Evolutionary conservation across 2,329 filamentous ascomycete genomes (phyloP).

Genomic region (Tolypocladium cylindrosporum): DNA sequence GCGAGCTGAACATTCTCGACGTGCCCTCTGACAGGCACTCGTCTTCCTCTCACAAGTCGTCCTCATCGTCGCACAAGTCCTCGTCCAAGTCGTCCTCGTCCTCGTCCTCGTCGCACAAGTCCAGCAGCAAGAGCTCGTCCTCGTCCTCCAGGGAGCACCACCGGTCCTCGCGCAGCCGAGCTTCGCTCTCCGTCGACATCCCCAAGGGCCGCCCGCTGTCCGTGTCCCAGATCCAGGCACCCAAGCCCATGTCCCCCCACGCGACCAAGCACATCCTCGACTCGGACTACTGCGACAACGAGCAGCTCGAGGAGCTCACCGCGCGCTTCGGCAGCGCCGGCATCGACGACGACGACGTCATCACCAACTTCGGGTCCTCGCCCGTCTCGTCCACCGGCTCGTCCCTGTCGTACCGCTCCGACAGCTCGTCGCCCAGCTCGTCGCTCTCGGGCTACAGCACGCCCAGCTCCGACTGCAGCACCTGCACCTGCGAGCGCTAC

Average conservation of each 20-base stretch:
- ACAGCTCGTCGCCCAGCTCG: conserved; percentile 64
- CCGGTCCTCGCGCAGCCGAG: conserved; percentile 32
- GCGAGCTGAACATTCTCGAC: conserved; percentile 95
- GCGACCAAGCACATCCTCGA: conserved; percentile 82
- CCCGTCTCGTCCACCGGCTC: conserved; percentile 61
- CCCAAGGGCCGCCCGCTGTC: conserved; percentile 84
- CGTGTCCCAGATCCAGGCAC: conserved; percentile 79
- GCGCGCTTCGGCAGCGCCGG: conserved; percentile 58
- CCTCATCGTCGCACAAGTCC: conserved; percentile 23
- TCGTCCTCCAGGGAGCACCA: conserved; percentile 28
- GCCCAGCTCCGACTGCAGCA: conserved; percentile 63
- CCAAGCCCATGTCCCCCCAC: conserved; percentile 80
- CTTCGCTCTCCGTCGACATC: conserved; percentile 53
- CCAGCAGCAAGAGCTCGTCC: conserved; percentile 23
- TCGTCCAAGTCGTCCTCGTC: conserved; percentile 25
- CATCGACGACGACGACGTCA: conserved; percentile 47
- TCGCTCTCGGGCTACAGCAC: conserved; percentile 71
- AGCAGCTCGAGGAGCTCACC: conserved; percentile 70
- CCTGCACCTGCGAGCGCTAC: conserved; percentile 91
- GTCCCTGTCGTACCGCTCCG: conserved; percentile 60
- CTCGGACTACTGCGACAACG: conserved; percentile 63
- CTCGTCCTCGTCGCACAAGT: conserved; percentile 10
- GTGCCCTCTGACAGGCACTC: conserved; percentile 48
- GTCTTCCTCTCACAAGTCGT: conserved; percentile 24
- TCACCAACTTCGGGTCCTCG: conserved; percentile 44